Percentiles rank a stretch among this genome's conserved stretches.
phyloP scores from a whole-genome alignment of 345 rosid genomes.

The Eutrema japonicum region DNA sequence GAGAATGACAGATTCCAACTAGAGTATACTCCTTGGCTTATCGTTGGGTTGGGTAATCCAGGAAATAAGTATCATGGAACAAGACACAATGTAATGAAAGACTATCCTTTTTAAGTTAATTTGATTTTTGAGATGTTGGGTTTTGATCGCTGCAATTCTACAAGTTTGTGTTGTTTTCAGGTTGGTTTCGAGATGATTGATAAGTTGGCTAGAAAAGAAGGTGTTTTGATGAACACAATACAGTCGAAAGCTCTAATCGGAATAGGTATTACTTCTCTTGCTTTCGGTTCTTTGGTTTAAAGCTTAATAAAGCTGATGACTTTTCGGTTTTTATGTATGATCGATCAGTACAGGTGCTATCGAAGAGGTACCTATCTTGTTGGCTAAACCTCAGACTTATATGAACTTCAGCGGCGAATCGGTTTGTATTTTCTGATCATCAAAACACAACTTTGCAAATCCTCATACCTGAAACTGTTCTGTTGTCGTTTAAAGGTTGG shows the following conservation, averaged over 20 bases:
- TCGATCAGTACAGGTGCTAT: conserved; percentile 81
- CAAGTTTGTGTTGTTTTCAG: conserved; percentile 46
- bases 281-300: conserved; percentile 11
- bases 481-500: conserved; percentile 64
- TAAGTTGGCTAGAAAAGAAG: conserved; percentile 60
- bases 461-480: conserved; percentile 13
- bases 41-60: conserved; percentile 95
- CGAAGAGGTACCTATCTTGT: conserved; percentile 78
- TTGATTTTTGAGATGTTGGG: background rate
- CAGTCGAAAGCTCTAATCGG: conserved; percentile 90
- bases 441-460: conserved; percentile 1
- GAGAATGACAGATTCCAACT: conserved; percentile 52
- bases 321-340: conserved; percentile 46
- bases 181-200: conserved; percentile 96
- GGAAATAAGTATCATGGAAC: conserved; percentile 94
- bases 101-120: background rate
- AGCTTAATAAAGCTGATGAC: conserved; percentile 33
- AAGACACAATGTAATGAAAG: conserved; percentile 78
- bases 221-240: conserved; percentile 72
- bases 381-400: conserved; percentile 91
- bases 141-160: conserved; percentile 7
- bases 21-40: conserved; percentile 91
- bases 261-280: conserved; percentile 63
- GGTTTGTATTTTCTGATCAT: conserved; percentile 52
- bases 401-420: conserved; percentile 96